Conservation (phyloP, 2,329 filamentous ascomycete species). For the Leptographium lundbergii region DNA sequence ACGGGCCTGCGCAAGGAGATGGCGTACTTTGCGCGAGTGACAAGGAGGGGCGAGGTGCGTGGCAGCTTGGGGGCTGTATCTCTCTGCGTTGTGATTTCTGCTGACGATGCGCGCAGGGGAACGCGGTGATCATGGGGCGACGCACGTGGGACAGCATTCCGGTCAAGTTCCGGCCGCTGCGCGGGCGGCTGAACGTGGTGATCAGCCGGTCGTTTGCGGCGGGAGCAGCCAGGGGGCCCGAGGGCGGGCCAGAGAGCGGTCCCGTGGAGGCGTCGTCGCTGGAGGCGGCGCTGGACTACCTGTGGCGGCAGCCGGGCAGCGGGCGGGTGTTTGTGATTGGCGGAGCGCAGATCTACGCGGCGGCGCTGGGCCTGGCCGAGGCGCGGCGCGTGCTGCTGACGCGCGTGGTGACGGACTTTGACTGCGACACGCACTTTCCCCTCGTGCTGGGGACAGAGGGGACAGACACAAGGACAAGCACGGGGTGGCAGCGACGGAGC, state of each 20-base stretch:
- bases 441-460: slow-evolving; percentile 34
- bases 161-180: slow-evolving; percentile 61
- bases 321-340: slow-evolving; percentile 76
- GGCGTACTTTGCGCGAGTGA: slow-evolving; percentile 87
- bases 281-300: slow-evolving; percentile 39
- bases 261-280: slow-evolving; percentile 47
- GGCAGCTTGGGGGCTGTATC: too few species aligned
- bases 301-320: slow-evolving; percentile 16
- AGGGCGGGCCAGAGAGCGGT: slow-evolving; percentile 17
- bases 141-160: slow-evolving; percentile 96
- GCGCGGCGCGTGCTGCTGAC: slow-evolving; percentile 57
- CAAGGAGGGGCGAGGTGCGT: slow-evolving; percentile 43
- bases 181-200: slow-evolving; percentile 69
- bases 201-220: slow-evolving; percentile 44
- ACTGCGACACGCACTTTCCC: slow-evolving; percentile 66
- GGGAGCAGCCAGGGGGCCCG: slow-evolving; percentile 5
- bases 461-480: slow-evolving; percentile 7
- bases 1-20: slow-evolving; percentile 80
- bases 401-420: slow-evolving; percentile 53
- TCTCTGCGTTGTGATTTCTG: neutral
- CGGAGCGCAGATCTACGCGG: slow-evolving; percentile 71
- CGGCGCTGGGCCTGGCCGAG: slow-evolving; percentile 48
- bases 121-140: slow-evolving; percentile 91
- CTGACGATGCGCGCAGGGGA: slow-evolving; percentile 19
- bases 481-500: slow-evolving; percentile 40